Evolutionary conservation across 139 green algal species (phyloP).

Genomic region (Bryopsis sp.): DNA sequence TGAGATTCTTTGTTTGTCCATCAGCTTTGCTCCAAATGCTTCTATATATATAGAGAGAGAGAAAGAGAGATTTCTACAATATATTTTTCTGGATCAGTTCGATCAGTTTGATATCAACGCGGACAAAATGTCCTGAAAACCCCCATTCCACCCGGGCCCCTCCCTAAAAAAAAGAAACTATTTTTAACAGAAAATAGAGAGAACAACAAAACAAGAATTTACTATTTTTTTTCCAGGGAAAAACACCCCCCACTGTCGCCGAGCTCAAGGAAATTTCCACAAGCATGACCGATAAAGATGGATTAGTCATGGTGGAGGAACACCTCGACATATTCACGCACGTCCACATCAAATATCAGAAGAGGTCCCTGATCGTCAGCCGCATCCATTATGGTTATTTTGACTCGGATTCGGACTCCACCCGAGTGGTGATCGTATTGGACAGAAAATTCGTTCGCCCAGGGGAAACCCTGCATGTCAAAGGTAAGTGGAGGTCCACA

Average conservation of each 20-base stretch:
- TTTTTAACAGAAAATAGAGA: no score
- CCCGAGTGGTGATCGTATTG: slow-evolving; percentile 22
- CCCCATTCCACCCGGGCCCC: no score
- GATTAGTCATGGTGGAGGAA: not conserved
- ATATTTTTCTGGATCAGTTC: no score
- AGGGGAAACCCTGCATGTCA: slow-evolving; percentile 30
- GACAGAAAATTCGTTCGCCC: slow-evolving; percentile 31
- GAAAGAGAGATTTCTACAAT: no score
- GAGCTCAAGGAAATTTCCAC: no score
- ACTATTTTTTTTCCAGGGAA: no score
- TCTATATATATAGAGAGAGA: no score
- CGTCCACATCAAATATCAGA: not conserved
- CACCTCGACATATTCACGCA: not conserved
- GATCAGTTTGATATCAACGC: no score
- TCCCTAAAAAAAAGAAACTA: no score
- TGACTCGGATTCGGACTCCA: not conserved
- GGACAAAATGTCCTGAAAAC: no score
- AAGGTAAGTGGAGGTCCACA: not conserved
- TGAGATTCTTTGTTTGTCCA: not conserved
- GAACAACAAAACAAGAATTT: no score
- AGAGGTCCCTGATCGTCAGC: not conserved
- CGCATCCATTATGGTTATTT: not conserved
- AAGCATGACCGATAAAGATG: not conserved
- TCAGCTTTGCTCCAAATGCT: not conserved
- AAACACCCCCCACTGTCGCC: no score